Evolutionary conservation across 805 yeast species (phyloP), one percentile per base, ranked within the genome.

Genomic region (Hanseniaspora guilliermondii): DNA sequence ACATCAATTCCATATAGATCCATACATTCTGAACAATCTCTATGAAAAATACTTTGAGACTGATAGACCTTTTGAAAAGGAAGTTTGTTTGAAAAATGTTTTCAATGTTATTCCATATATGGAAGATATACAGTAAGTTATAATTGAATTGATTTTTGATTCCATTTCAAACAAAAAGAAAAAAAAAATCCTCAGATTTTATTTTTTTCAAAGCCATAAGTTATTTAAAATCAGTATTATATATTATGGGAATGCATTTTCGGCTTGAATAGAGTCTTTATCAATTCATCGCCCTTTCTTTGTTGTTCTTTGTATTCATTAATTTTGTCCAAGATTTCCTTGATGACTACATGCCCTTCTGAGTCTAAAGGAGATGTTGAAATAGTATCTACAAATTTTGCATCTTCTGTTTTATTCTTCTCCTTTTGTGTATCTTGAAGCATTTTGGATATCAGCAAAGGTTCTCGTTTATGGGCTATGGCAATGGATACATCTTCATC

Each of bases 221-320:
- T n/a, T n/a, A n/a, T n/a, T n/a, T n/a, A n/a, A 38, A 38, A 11
- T 19, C 7, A 25, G 12, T 14, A 4, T 40, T 32, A 52, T 12
- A 52, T 27, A 30, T 36, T 24, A 37, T 52, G 55, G 2, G 48
- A 17, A n/a, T 52, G 55, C 33, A 42, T 25, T 36, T 52, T 52
- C 9, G 47, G 42, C 6, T 37, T n/a, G 9, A 14, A 37, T 8
- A 22, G 7, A 4, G 16, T 12, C 22, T 52, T 17, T 16, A 44
- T 36, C 8, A n/a, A 8, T n/a, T 37, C 38, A 33, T 27, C 17
- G 14, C 24, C 6, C 21, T 39, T 33, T 25, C 21, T 35, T 27
- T 50, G 54, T 5, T 24, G 30, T 8, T 17, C 32, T 21, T 50
- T 50, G 24, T 50, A 50, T 7, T 24, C 21, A 6, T 36, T 38